Evolutionary conservation across 768 basidiomycete species (phyloP), one percentile per base, ranked within the genome.

Genomic region (Psilocybe cubensis): DNA sequence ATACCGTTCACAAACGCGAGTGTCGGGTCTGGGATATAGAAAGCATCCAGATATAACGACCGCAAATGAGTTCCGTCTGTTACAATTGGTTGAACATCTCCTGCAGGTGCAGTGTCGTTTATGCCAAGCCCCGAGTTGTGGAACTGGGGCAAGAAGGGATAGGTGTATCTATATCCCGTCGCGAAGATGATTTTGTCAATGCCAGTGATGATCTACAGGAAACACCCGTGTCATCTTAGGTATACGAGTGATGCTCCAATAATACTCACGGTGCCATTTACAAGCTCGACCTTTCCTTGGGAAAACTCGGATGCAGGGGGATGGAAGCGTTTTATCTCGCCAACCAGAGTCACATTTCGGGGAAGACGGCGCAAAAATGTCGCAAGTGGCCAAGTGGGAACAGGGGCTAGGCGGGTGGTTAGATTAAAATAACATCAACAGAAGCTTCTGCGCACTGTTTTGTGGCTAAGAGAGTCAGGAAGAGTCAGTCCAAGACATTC

Each of bases 21-120:
- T 2, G 79, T 77, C 1, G 79, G 78, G 44, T 81, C 78, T 9
- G 76, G 73, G 45, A 81, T 78, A 58, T 77, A 80, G 57, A 78
- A 74, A 0, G 72, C 57, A 51, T 78, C 78, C 40, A 74, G 66
- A 57, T 77, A 73, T 3, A 79, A 65, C 2, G 76, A 72, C 6
- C 75, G 75, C 25, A 80, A 62, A 40, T 74, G 73, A 0, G 70
- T 69, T 12, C 79, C 79, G 56, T 79, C 74, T 0, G 76, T 76
- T 23, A 79, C 70, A 38, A 81, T 66, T 1, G 74, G 74, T 40
- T 71, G 66, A 4, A 63, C 52, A 25, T 33, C 62, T 11, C 56
- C 65, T 9, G 56, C 62, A 14, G 70, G 63, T 0, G 63, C 64
- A 2, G 63, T 62, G 10, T 67, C 66, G 21, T 68, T 65, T 10